Evolutionary conservation across 2,329 filamentous ascomycete genomes (phyloP), one percentile per base, ranked within the genome.

Genomic region (Trichoderma atroviride): DNA sequence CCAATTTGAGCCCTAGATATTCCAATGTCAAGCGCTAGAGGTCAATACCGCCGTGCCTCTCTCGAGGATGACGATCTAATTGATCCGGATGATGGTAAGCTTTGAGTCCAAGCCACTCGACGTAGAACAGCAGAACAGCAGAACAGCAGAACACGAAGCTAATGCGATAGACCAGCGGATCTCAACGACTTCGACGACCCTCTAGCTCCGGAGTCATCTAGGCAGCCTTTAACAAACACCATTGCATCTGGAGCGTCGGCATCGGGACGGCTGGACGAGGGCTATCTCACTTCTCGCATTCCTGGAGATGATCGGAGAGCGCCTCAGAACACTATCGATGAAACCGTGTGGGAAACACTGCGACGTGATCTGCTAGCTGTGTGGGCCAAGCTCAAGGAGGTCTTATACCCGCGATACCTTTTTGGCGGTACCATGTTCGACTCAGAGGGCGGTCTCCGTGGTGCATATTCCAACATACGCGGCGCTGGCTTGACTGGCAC

Each of bases 321-420:
- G 19, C 88, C 94, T 9, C 89, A 91, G 73, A 97, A 96, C 82
- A 99, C 96, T 57, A 96, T 99, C 79, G 96, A 99, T 80, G 96
- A 99, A 83, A 91, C 90, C 1, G 96, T 99, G 52, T 99, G 96
- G 96, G 93, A 95, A 55, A 99, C 96, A n/a, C 85, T 99, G 71
- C 93, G 92, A 64, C 91, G 96, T 74, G 96, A 99, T 80, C 83
- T 99, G 73, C 82, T 95, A 9, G 96, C 94, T 31, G 93, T 98
- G 43, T 98, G 96, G 95, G 92, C 93, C 82, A 99, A 99, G 86
- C 93, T 99, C 90, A 91, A 92, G 80, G 95, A 97, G 84, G 96
- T 99, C 50, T 88, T 99, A 71, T 99, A 93, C 81, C 96, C 96
- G 22, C 94, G 94, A 77, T 98, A 98, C 82, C 86, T 99, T 60